Base-by-base conservation (phyloP, 768 basidiomycete species). In the Calocera cornea region DNA sequence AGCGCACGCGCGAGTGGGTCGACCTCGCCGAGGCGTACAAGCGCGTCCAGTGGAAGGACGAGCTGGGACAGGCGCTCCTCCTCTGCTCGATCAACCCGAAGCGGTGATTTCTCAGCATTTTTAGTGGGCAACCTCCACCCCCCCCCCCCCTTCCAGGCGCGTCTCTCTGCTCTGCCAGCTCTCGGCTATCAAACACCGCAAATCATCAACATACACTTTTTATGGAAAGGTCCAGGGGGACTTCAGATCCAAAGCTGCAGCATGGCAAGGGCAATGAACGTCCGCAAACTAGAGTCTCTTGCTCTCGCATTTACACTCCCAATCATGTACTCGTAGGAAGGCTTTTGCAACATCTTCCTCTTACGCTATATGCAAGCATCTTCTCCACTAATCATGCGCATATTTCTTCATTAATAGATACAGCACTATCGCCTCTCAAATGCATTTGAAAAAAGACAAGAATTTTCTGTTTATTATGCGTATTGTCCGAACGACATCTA, bases 1-100 rank as follows among this genome's bases (percentile, higher is more conserved):
- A 93, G 79, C 85, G 91, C 69, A 81, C 80, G 75, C 79, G 91
- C 72, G 91, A 92, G 79, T 92, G 89, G 90, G 90, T 93, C 72
- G 90, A 92, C 77, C 91, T 87, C 72, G 84, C 86, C 50, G 91
- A 92, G 78, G 91, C 91, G 17, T 78, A 84, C 70, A 78, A 81
- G 72, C 80, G 91, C 71, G 75, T 93, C 41, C 82, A 86, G 69
- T 93, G 91, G 91, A 93, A 93, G 75, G 78, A 83, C n/a, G 91
- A 93, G 78, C 82, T 93, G 49, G 84, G 85, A 8, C 87, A 89
- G 75, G 90, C 70, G 31, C 27, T 60, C 54, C 2, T 27, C 27
- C 54, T 60, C 5, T 60, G 54, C 54, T 60, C 54, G 7, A 14
- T 60, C 27, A 27, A 11, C 16, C 54, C 54, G 14, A 60, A 60